These are phyloP conservation scores for Euphorbia tirucalli DNA, from an alignment of 345 rosid species.

Conservation along the genomic window DNA sequence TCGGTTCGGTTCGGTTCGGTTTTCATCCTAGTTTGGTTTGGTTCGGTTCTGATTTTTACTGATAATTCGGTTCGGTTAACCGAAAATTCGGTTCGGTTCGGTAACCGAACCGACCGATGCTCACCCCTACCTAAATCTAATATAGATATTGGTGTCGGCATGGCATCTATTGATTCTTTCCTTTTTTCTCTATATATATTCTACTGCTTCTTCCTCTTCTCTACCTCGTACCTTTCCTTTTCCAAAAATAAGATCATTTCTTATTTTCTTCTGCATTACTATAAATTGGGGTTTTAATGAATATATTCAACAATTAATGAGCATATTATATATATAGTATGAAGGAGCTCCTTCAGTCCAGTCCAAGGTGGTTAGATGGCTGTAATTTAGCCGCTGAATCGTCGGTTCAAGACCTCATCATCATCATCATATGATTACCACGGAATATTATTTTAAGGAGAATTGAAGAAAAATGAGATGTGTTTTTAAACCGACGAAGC, in stretches of 20 bases:
- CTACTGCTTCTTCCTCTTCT: background rate
- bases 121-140: no score
- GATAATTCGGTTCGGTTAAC: no score
- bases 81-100: no score
- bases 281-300: background rate
- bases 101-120: no score
- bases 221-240: slow-evolving; percentile 1
- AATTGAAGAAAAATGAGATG: slow-evolving; percentile 19
- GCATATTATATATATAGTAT: background rate
- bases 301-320: no score
- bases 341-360: slow-evolving; percentile 49
- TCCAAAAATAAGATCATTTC: no score
- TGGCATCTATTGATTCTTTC: no score
- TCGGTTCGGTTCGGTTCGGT: no score
- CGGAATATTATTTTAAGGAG: background rate
- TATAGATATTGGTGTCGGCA: background rate
- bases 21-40: no score
- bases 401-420: slow-evolving; percentile 45
- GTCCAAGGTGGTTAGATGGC: slow-evolving; percentile 30
- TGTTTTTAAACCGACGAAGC: slow-evolving; percentile 44
- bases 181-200: background rate
- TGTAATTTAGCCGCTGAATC: slow-evolving; percentile 46
- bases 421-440: background rate
- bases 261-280: no score
- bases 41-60: no score